Evolutionary conservation across 1,284 basidiomycete genomes (phyloP).

Genomic region (Cryptococcus amylolentus): DNA sequence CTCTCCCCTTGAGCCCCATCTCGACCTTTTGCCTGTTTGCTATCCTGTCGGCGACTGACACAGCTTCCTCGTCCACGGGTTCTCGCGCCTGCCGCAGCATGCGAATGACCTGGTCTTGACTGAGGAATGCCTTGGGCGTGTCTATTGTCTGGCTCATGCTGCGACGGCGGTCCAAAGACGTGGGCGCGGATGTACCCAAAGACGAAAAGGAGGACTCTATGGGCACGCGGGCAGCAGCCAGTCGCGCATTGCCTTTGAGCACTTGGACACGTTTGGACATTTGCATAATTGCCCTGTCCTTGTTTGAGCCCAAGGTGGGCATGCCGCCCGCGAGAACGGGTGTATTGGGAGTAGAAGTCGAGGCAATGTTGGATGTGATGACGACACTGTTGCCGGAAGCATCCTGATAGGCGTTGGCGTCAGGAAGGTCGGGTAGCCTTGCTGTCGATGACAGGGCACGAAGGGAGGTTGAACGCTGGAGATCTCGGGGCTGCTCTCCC

Average conservation of each 20-base stretch:
- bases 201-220: not conserved
- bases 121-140: conserved; percentile 32
- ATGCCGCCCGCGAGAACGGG: conserved; percentile 27
- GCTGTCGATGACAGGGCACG: conserved; percentile 29
- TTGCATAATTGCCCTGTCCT: conserved; percentile 45
- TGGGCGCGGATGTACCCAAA: not conserved
- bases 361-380: conserved; percentile 83
- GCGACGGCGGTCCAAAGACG: conserved; percentile 3
- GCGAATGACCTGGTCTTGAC: conserved; percentile 37
- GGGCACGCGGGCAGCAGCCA: conserved; percentile 21
- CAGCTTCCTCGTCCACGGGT: conserved; percentile 21
- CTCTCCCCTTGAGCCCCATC: conserved; percentile 53
- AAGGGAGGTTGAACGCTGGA: conserved; percentile 34
- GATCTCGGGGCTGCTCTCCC: conserved; percentile 31
- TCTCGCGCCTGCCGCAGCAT: conserved; percentile 36
- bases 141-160: conserved; percentile 4
- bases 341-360: conserved; percentile 62
- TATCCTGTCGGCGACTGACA: conserved; percentile 28
- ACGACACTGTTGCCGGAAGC: conserved; percentile 93
- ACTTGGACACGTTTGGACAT: conserved; percentile 50
- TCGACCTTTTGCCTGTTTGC: conserved; percentile 38
- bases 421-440: conserved; percentile 31
- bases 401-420: conserved; percentile 57
- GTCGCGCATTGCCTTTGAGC: conserved; percentile 44
- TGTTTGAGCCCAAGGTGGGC: conserved; percentile 28